These are phyloP conservation scores for Beauveria rudraprayagi DNA, from an alignment of 2,329 filamentous ascomycete species.

Conservation along the genomic window DNA sequence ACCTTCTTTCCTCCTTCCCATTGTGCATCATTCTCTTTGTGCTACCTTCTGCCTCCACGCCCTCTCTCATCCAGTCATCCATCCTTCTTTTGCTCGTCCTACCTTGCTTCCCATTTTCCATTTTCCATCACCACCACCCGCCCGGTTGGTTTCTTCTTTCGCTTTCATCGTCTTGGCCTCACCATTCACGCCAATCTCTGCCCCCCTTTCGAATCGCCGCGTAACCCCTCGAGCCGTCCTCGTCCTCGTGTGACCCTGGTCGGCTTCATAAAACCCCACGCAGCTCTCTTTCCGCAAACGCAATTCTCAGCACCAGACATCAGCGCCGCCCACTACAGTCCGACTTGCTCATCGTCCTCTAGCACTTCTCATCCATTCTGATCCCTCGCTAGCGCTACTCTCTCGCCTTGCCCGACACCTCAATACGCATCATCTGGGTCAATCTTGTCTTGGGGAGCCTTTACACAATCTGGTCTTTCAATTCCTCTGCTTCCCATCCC, in stretches of 20 bases:
- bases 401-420: no score
- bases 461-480: background rate
- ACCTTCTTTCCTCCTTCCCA: no score
- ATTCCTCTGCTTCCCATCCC: background rate
- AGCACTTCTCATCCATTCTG: no score
- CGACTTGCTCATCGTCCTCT: background rate
- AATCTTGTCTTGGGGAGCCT: background rate
- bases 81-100: background rate
- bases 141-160: background rate
- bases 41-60: background rate
- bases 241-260: constrained; percentile 3
- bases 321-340: background rate
- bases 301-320: background rate
- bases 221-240: background rate
- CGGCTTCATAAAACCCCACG: background rate
- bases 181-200: background rate
- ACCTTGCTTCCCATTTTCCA: background rate
- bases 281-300: background rate
- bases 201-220: background rate
- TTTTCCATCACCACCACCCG: background rate
- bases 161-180: background rate
- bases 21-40: no score
- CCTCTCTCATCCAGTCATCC: background rate
- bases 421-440: background rate
- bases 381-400: no score